Percentiles rank a stretch among this genome's conserved stretches.
Conservation (phyloP, 1,139 yeast genomes). For the Saccharomyces hybrid region DNA sequence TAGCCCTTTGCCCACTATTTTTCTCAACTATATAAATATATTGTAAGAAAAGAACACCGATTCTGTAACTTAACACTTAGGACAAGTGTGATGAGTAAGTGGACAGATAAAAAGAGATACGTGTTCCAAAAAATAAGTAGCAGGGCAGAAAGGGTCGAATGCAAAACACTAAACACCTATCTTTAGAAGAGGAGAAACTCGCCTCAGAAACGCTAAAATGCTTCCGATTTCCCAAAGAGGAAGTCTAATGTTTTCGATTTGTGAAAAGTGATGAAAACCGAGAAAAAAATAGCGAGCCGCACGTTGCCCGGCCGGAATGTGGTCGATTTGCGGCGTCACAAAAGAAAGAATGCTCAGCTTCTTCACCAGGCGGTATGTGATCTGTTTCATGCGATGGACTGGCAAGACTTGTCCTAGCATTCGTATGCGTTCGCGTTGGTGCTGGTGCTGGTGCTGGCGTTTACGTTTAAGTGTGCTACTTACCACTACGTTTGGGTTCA, state of each 20-base stretch:
- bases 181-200: not conserved
- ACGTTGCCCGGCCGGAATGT: not conserved
- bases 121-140: not conserved
- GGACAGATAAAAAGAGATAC: not conserved
- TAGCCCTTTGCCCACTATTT: not conserved
- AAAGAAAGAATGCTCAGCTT: not conserved
- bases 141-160: not conserved
- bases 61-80: not conserved
- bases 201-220: conserved; percentile 1
- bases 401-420: not conserved
- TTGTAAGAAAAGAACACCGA: not conserved
- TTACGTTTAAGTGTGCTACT: not conserved
- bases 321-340: not conserved
- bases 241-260: not conserved
- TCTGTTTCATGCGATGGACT: not conserved
- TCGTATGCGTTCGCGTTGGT: not conserved
- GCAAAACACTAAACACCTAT: not conserved
- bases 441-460: no score
- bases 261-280: not conserved
- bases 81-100: not conserved
- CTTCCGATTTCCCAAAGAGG: not conserved
- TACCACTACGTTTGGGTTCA: not conserved
- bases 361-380: not conserved
- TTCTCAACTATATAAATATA: not conserved
- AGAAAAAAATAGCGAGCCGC: not conserved